phyloP scores from a whole-genome alignment of 495 filamentous ascomycete species.

The Echria macrotheca region DNA sequence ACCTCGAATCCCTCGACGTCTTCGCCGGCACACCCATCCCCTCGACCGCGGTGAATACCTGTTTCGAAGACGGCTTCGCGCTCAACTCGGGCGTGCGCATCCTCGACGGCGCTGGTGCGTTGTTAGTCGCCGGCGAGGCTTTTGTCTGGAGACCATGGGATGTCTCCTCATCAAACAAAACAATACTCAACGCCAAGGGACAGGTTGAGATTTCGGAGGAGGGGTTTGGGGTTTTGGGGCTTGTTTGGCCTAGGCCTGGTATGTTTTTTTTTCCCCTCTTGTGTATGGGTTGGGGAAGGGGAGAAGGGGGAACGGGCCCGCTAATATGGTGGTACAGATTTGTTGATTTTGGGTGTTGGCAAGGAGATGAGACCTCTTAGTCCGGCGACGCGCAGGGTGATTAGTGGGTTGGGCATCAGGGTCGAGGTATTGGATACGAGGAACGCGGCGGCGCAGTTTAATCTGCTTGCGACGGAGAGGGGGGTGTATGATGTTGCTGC shows the following conservation, averaged over 20 bases:
- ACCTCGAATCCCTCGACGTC: too few relatives aligned
- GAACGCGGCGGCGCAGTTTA: slow-evolving; percentile 90
- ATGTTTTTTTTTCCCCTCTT: slow-evolving; percentile 26
- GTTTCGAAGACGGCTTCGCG: slow-evolving; percentile 69
- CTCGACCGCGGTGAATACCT: slow-evolving; percentile 75
- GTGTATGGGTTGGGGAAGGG: slow-evolving; percentile 6
- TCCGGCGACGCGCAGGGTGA: slow-evolving; percentile 62
- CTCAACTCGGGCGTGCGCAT: slow-evolving; percentile 72
- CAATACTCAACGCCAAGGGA: slow-evolving; percentile 62
- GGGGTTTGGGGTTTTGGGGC: slow-evolving; percentile 68
- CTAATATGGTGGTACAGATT: slow-evolving; percentile 49
- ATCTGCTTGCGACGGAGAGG: slow-evolving; percentile 77
- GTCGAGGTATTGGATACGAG: slow-evolving; percentile 88
- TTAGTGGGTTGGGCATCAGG: slow-evolving; percentile 75
- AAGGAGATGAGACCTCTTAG: slow-evolving; percentile 64
- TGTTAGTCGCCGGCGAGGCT: slow-evolving; percentile 79
- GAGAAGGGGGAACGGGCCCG: neutral
- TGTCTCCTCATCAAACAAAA: too few relatives aligned
- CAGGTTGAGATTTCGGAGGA: slow-evolving; percentile 70
- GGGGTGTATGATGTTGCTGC: slow-evolving; percentile 77
- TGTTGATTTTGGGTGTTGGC: slow-evolving; percentile 86
- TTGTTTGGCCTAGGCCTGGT: slow-evolving; percentile 92
- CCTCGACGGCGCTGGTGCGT: slow-evolving; percentile 55
- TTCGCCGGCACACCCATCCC: slow-evolving; percentile 71
- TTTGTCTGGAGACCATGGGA: slow-evolving; percentile 83